Percentiles rank a stretch among this genome's conserved stretches.
Conservation (phyloP, 192 early-diverging fungal species). For the Geranomyces variabilis region DNA sequence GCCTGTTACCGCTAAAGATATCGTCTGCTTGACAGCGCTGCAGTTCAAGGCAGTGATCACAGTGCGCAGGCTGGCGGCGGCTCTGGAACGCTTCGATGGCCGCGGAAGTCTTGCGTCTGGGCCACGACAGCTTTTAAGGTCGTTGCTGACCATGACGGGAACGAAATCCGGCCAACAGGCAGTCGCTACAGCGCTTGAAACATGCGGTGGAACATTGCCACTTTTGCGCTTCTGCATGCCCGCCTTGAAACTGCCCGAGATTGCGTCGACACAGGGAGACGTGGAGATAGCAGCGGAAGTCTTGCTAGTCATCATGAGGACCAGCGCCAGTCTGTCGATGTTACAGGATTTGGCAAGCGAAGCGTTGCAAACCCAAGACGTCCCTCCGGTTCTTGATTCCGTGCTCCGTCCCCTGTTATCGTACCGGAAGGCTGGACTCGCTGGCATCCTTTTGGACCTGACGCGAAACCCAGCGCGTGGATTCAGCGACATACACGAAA, state of each 20-base stretch:
- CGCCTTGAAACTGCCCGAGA: not conserved
- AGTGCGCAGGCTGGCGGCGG: not conserved
- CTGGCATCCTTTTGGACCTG: not conserved
- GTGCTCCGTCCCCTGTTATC: not conserved
- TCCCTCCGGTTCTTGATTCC: not conserved
- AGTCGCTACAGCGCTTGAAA: slow-evolving; percentile 5
- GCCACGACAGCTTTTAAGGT: not conserved
- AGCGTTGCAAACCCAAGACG: not conserved
- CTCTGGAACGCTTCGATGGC: not conserved
- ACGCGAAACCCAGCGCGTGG: not conserved
- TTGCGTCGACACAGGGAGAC: not conserved
- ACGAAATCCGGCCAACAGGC: slow-evolving; percentile 11
- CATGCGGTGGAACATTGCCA: not conserved
- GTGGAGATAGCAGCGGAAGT: not conserved
- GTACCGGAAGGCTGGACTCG: not conserved
- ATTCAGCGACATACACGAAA: not conserved
- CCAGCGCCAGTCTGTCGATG: not conserved
- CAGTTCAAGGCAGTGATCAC: not conserved
- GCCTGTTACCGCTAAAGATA: not conserved
- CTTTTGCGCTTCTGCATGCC: slow-evolving; percentile 1
- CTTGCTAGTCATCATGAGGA: not conserved
- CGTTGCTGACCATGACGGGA: not conserved
- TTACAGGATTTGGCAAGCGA: not conserved
- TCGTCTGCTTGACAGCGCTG: not conserved
- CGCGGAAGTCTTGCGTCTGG: not conserved